Evolutionary conservation across 495 filamentous ascomycete genomes (phyloP).

Genomic region (Ramalina peruviana): DNA sequence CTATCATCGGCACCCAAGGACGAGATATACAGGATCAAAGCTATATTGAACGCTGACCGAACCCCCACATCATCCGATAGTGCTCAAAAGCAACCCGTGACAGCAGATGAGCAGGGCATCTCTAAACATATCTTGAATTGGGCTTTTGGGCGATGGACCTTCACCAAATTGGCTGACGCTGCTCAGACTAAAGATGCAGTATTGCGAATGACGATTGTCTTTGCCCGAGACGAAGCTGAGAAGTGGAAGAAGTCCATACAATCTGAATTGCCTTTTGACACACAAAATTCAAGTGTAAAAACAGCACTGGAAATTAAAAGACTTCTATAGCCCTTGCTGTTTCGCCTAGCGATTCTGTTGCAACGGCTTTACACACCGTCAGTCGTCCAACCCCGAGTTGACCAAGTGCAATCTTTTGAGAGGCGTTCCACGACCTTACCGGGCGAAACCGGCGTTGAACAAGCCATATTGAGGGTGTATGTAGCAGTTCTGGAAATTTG

Average conservation of each 20-base stretch:
- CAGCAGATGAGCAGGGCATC: slow-evolving; percentile 15
- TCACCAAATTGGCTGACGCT: slow-evolving; percentile 42
- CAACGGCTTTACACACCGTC: too few species aligned
- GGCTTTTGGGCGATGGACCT: slow-evolving; percentile 94
- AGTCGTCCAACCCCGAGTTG: too few species aligned
- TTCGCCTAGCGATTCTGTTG: too few species aligned
- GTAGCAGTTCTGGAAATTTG: too few species aligned
- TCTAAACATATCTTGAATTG: slow-evolving; percentile 78
- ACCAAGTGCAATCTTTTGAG: too few species aligned
- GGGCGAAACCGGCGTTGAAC: too few species aligned
- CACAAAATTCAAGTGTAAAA: too few species aligned
- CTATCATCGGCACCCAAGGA: slow-evolving; percentile 66
- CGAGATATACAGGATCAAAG: slow-evolving; percentile 92
- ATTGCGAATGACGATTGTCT: slow-evolving; percentile 69
- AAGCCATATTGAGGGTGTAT: too few species aligned
- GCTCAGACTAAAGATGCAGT: slow-evolving; percentile 28
- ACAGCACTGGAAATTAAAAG: too few species aligned
- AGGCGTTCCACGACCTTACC: too few species aligned
- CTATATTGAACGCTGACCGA: slow-evolving; percentile 48
- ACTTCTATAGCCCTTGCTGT: too few species aligned
- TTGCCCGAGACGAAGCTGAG: slow-evolving; percentile 68
- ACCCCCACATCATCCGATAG: slow-evolving; percentile 48
- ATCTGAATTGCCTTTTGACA: slow-evolving; percentile 39
- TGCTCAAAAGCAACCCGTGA: slow-evolving; percentile 18
- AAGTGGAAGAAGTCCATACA: slow-evolving; percentile 86